These are phyloP conservation scores for Torulaspora indica DNA, from an alignment of 805 yeast genomes.

Conservation along the genomic window DNA sequence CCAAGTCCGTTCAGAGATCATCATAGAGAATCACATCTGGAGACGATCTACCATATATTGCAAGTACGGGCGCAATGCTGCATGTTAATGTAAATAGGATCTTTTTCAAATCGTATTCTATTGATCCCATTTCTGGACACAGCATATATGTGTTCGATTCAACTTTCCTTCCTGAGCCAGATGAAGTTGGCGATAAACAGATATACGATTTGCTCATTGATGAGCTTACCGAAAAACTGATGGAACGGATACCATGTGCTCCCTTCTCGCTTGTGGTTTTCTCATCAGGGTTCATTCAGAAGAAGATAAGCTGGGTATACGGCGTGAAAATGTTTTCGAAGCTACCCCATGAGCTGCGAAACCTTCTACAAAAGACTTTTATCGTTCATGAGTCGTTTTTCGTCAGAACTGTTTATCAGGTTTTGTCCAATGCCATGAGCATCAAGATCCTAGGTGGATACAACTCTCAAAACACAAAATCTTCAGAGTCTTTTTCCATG, in stretches of 20 bases:
- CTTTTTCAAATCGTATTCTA: slow-evolving; percentile 54
- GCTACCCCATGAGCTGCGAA: slow-evolving; percentile 53
- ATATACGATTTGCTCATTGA: slow-evolving; percentile 40
- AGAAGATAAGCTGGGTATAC: slow-evolving; percentile 58
- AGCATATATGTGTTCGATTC: slow-evolving; percentile 84
- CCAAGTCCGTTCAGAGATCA: background rate
- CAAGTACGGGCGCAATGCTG: slow-evolving; percentile 15
- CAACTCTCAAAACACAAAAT: slow-evolving; percentile 17
- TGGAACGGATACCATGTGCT: slow-evolving; percentile 53
- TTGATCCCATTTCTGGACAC: slow-evolving; percentile 60
- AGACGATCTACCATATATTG: too few relatives aligned
- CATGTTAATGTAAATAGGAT: slow-evolving; percentile 39
- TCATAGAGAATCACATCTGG: too few relatives aligned
- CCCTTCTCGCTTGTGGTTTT: slow-evolving; percentile 69
- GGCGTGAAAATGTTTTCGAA: slow-evolving; percentile 55
- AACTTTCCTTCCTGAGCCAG: slow-evolving; percentile 65
- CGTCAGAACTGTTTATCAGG: slow-evolving; percentile 68
- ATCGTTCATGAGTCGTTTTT: slow-evolving; percentile 92
- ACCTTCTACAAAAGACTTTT: slow-evolving; percentile 56
- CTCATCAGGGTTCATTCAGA: slow-evolving; percentile 69
- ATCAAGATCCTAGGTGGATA: slow-evolving; percentile 40
- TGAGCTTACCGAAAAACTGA: slow-evolving; percentile 53
- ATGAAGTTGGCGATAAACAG: slow-evolving; percentile 38
- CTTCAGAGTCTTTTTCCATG: slow-evolving; percentile 15
- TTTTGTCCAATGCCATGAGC: slow-evolving; percentile 58